phyloP scores from a whole-genome alignment of 1,139 yeast genomes.

The Pichia norvegensis region DNA sequence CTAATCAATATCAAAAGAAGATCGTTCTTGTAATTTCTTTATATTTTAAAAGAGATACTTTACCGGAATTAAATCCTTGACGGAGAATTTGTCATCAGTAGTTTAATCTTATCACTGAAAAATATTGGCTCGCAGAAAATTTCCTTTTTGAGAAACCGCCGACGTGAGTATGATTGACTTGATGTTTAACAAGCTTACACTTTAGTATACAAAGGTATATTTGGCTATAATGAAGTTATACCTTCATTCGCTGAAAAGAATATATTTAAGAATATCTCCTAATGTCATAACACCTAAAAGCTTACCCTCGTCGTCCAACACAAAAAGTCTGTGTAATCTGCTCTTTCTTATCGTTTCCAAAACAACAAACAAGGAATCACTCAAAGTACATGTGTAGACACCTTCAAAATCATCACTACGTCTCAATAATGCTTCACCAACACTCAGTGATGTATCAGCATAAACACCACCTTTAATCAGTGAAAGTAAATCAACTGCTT shows the following conservation, averaged over 20 bases:
- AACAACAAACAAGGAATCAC: conserved; percentile 82
- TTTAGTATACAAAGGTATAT: neutral
- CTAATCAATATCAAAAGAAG: neutral
- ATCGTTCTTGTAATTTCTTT: no score
- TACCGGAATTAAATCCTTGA: neutral
- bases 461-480: conserved; percentile 92
- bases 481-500: conserved; percentile 90
- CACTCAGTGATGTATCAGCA: conserved; percentile 82
- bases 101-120: neutral
- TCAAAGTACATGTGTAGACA: conserved; percentile 87
- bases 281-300: conserved; percentile 80
- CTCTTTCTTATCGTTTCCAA: conserved; percentile 91
- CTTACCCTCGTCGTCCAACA: conserved; percentile 75
- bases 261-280: conserved; percentile 83
- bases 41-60: no score
- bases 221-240: no score
- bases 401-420: conserved; percentile 97
- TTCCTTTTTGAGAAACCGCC: neutral
- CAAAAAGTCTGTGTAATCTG: conserved; percentile 84
- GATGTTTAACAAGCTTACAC: neutral
- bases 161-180: no score
- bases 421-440: conserved; percentile 92
- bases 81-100: neutral
- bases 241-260: conserved; percentile 47
- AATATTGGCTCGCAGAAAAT: neutral